Percentiles rank a stretch among this genome's conserved stretches.
These are phyloP conservation scores for Gossypium trilobum DNA, from an alignment of 441 rosid species.

Conservation along the genomic window DNA sequence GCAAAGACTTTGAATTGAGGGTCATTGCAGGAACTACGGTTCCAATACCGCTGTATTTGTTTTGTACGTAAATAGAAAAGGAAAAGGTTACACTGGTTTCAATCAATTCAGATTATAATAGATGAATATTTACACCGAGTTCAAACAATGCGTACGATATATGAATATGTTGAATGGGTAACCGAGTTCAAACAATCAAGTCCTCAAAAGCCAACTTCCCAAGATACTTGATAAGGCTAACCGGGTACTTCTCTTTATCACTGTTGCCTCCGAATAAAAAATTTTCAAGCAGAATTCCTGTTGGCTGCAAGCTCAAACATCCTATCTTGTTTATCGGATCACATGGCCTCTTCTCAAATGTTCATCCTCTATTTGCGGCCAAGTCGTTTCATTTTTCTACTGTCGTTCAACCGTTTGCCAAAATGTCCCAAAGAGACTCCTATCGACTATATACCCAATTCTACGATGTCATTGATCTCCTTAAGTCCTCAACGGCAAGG, in stretches of 20 bases:
- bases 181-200: neutral
- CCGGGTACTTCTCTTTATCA: neutral
- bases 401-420: constrained; percentile 27
- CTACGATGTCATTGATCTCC: constrained; percentile 21
- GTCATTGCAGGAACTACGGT: neutral
- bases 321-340: neutral
- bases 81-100: neutral
- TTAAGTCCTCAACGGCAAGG: constrained; percentile 24
- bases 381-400: constrained; percentile 4
- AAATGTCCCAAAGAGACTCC: constrained; percentile 30
- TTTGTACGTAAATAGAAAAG: neutral
- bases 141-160: neutral
- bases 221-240: neutral
- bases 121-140: neutral
- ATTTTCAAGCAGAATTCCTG: neutral
- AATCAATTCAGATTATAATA: neutral
- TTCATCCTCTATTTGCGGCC: neutral
- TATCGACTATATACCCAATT: constrained; percentile 5
- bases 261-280: neutral
- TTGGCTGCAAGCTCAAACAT: neutral
- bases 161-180: constrained; percentile 4
- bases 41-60: neutral
- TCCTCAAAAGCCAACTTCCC: neutral
- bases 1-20: neutral
- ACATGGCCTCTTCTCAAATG: neutral